Evolutionary conservation across 805 yeast species (phyloP).

Genomic region (Sugiyamaella valdiviana): DNA sequence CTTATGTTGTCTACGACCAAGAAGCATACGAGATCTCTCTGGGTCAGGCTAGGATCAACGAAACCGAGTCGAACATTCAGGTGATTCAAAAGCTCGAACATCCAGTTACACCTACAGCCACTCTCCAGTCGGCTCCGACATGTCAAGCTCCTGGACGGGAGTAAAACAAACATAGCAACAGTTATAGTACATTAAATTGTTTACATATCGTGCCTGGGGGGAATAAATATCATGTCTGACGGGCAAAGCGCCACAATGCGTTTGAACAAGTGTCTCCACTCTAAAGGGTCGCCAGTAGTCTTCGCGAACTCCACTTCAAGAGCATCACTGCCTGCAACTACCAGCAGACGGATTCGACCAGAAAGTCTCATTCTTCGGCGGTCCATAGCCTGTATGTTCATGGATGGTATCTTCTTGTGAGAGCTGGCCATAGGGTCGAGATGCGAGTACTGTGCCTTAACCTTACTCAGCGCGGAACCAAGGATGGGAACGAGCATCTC

Average conservation of each 20-base stretch:
- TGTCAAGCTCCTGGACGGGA: background rate
- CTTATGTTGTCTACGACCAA: slow-evolving; percentile 61
- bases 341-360: slow-evolving; percentile 21
- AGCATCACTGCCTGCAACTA: slow-evolving; percentile 26
- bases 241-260: slow-evolving; percentile 50
- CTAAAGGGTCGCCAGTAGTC: slow-evolving; percentile 61
- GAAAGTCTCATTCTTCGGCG: slow-evolving; percentile 19
- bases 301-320: slow-evolving; percentile 48
- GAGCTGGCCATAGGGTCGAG: slow-evolving; percentile 16
- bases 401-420: slow-evolving; percentile 4
- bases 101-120: slow-evolving; percentile 13
- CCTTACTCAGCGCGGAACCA: slow-evolving; percentile 37
- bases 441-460: slow-evolving; percentile 35
- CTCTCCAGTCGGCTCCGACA: slow-evolving; percentile 4
- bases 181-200: background rate
- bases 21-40: slow-evolving; percentile 51
- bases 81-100: slow-evolving; percentile 16
- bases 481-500: slow-evolving; percentile 40
- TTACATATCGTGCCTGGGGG: background rate
- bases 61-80: slow-evolving; percentile 24
- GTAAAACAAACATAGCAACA: background rate
- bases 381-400: slow-evolving; percentile 19
- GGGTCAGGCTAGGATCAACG: slow-evolving; percentile 39
- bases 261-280: slow-evolving; percentile 65
- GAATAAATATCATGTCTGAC: slow-evolving; percentile 30